phyloP scores from a whole-genome alignment of 768 basidiomycete species.

The Leccinum ochraceum region DNA sequence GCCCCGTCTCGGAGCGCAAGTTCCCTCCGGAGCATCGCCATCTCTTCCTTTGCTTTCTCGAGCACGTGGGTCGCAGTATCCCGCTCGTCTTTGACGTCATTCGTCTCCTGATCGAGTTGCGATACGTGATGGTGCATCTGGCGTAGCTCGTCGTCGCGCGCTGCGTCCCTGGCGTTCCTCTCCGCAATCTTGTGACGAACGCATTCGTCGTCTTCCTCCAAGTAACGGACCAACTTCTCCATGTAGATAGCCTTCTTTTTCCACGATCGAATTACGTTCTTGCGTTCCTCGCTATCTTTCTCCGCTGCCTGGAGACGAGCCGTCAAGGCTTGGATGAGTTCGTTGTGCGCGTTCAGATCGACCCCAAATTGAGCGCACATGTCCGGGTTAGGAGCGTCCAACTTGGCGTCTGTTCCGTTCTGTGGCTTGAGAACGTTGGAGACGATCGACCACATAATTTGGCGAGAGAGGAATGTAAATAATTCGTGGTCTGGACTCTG shows the following conservation, averaged over 20 bases:
- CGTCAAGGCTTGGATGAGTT: slow-evolving; percentile 62
- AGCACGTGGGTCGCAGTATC: slow-evolving; percentile 32
- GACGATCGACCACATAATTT: slow-evolving; percentile 62
- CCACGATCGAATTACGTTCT: slow-evolving; percentile 55
- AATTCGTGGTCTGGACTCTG: background rate
- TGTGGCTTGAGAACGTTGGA: slow-evolving; percentile 54
- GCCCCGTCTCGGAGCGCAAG: background rate
- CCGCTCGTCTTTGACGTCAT: slow-evolving; percentile 48
- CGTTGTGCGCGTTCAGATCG: slow-evolving; percentile 72
- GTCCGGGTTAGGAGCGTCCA: slow-evolving; percentile 37
- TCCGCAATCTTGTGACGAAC: slow-evolving; percentile 81
- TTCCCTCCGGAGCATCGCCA: slow-evolving; percentile 48
- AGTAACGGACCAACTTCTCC: slow-evolving; percentile 60
- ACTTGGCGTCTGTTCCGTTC: slow-evolving; percentile 26
- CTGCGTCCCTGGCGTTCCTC: slow-evolving; percentile 81
- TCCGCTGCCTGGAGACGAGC: slow-evolving; percentile 55
- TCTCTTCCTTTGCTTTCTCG: slow-evolving; percentile 57
- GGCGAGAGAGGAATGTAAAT: background rate
- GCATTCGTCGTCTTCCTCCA: slow-evolving; percentile 88
- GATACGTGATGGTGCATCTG: slow-evolving; percentile 80
- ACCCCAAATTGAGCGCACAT: slow-evolving; percentile 75
- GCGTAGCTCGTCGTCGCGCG: slow-evolving; percentile 75
- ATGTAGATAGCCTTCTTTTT: slow-evolving; percentile 78
- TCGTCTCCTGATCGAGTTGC: slow-evolving; percentile 68
- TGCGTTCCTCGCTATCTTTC: slow-evolving; percentile 64